Percentiles rank a stretch among this genome's conserved stretches.
Conservation (phyloP, 2,329 filamentous ascomycete species). For the Epicoccum nigrum region DNA sequence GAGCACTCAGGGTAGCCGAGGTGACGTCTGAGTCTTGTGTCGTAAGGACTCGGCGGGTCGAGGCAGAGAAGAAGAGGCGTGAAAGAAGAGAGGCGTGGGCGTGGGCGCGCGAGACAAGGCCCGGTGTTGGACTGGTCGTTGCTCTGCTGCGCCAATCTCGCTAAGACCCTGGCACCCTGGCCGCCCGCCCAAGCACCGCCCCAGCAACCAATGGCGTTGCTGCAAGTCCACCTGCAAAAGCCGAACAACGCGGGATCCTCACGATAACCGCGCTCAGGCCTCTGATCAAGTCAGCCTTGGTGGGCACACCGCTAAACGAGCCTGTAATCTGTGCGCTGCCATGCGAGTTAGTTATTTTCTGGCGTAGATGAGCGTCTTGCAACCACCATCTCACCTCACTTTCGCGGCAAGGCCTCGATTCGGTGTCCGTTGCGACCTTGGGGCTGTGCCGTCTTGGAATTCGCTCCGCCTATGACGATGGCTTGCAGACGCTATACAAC, state of each 20-base stretch:
- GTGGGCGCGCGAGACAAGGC: conserved; percentile 16
- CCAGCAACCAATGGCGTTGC: conserved; percentile 6
- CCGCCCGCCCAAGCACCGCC: neutral
- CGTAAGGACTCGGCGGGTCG: conserved; percentile 19
- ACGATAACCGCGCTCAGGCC: conserved; percentile 1
- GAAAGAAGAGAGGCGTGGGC: no score
- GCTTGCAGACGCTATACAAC: conserved; percentile 24
- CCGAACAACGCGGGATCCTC: conserved; percentile 6
- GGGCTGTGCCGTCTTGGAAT: conserved; percentile 13
- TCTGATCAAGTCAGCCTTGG: neutral
- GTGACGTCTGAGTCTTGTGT: conserved; percentile 17
- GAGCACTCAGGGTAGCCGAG: conserved; percentile 20
- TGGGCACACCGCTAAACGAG: conserved; percentile 5
- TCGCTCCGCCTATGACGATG: conserved; percentile 25
- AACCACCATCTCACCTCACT: conserved; percentile 11
- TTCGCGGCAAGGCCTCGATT: conserved; percentile 11
- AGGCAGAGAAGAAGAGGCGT: conserved; percentile 20
- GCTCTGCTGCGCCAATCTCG: conserved; percentile 23
- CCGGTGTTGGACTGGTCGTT: conserved; percentile 13
- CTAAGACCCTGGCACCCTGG: conserved; percentile 16
- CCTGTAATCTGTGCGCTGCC: neutral
- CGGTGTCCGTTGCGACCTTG: conserved; percentile 6
- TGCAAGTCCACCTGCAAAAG: conserved; percentile 17
- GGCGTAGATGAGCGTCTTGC: neutral
- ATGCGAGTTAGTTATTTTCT: neutral